Evolutionary conservation across 2,329 filamentous ascomycete genomes (phyloP).

Genomic region (Keithomyces neogunnii): DNA sequence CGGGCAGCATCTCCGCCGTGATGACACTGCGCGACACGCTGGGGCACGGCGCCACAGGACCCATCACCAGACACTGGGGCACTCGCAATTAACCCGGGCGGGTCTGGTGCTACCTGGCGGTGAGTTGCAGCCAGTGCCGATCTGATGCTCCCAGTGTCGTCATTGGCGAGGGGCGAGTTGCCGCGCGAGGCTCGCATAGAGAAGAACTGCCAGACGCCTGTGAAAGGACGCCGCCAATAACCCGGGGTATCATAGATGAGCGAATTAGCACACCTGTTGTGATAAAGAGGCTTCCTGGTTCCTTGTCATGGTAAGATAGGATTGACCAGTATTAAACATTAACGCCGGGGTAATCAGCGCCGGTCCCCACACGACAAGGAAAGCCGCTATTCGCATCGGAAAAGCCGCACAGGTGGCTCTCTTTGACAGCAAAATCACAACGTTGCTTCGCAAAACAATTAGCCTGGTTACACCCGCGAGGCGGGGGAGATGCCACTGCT

Average conservation of each 20-base stretch:
- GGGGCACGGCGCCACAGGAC: constrained; percentile 56
- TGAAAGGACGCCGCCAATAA: background rate
- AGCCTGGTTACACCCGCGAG: too few species aligned
- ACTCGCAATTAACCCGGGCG: too few species aligned
- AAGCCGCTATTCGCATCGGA: too few species aligned
- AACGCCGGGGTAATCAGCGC: background rate
- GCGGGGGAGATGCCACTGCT: background rate
- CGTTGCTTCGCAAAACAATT: background rate
- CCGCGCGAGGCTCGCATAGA: constrained; percentile 42
- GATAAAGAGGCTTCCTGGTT: too few species aligned
- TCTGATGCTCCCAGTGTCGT: constrained; percentile 35
- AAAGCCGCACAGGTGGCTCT: too few species aligned
- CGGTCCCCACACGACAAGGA: background rate
- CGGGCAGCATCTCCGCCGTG: background rate
- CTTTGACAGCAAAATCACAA: background rate
- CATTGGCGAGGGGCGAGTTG: constrained; percentile 39
- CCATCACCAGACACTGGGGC: constrained; percentile 46
- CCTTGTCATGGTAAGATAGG: too few species aligned
- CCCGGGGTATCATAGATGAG: too few species aligned
- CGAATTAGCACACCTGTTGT: too few species aligned
- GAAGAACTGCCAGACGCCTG: constrained; percentile 34
- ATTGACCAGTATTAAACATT: background rate
- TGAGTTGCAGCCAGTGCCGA: constrained; percentile 42
- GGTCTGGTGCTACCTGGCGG: constrained; percentile 32
- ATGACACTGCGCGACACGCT: too few species aligned